Evolutionary conservation across 2,329 filamentous ascomycete species (phyloP).

Genomic region (Elsinoe necatrix): DNA sequence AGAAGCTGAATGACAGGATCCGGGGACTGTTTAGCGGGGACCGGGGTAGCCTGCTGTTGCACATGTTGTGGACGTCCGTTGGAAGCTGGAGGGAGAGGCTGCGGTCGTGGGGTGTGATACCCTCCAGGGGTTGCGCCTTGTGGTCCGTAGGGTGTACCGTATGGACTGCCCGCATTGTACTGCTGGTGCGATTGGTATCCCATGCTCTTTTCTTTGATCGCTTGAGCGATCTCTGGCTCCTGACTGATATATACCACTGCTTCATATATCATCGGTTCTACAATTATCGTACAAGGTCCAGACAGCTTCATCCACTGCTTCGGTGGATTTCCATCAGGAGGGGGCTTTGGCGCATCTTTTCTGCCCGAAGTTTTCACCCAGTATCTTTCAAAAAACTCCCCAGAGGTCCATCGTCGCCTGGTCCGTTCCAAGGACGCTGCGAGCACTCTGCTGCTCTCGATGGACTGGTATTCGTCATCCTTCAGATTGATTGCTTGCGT

Average conservation of each 20-base stretch:
- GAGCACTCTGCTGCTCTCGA: conserved; percentile 60
- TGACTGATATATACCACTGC: conserved; percentile 66
- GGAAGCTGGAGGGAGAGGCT: conserved; percentile 13
- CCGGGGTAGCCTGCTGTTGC: conserved; percentile 24
- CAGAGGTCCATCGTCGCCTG: conserved; percentile 62
- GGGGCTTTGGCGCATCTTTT: conserved; percentile 50
- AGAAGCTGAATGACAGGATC: conserved; percentile 76
- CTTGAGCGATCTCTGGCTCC: conserved; percentile 40
- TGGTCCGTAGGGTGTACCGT: conserved; percentile 15
- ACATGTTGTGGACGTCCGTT: conserved; percentile 18
- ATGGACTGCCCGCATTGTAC: conserved; percentile 16
- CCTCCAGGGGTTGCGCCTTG: not conserved
- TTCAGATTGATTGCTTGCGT: conserved; percentile 58
- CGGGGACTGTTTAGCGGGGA: conserved; percentile 25
- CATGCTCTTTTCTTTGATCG: conserved; percentile 19
- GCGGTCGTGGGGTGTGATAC: conserved; percentile 8
- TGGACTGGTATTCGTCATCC: conserved; percentile 59
- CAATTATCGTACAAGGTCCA: conserved; percentile 63
- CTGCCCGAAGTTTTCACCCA: conserved; percentile 66
- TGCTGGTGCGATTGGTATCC: conserved; percentile 20
- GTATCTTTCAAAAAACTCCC: conserved; percentile 63
- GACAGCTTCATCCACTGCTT: conserved; percentile 42
- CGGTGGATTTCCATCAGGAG: conserved; percentile 35
- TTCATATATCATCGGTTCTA: conserved; percentile 73
- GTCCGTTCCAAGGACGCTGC: conserved; percentile 65